A percentile compares a stretch with the other conserved stretches of the same genome.
Conservation (phyloP, 164 flowering plant genomes). For the Berberis vulgaris region DNA sequence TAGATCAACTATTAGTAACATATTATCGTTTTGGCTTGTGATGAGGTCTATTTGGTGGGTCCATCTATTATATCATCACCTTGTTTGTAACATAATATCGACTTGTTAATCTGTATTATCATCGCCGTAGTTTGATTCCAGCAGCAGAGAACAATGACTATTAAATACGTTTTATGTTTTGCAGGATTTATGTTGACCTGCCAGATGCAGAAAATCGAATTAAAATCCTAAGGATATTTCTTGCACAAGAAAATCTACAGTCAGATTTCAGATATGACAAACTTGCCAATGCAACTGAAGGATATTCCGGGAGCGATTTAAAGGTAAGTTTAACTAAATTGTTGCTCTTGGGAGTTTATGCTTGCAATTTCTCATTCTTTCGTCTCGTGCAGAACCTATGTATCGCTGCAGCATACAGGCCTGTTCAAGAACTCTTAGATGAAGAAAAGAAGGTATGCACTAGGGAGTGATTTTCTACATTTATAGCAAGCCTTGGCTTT, state of each 20-base stretch:
- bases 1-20: too few relatives aligned
- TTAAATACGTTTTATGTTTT: conserved; percentile 1
- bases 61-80: too few relatives aligned
- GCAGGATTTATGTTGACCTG: conserved; percentile 86
- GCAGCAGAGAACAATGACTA: too few relatives aligned
- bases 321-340: conserved; percentile 42
- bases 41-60: too few relatives aligned
- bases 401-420: conserved; percentile 93
- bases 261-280: conserved; percentile 50
- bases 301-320: conserved; percentile 97
- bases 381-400: conserved; percentile 73
- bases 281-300: conserved; percentile 86
- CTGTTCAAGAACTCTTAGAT: conserved; percentile 89
- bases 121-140: too few relatives aligned
- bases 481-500: not conserved
- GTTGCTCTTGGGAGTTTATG: not conserved
- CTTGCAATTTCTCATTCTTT: conserved; percentile 5
- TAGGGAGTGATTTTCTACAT: not conserved
- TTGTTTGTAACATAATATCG: too few relatives aligned
- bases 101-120: too few relatives aligned
- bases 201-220: conserved; percentile 87
- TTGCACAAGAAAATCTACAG: conserved; percentile 62
- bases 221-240: conserved; percentile 80
- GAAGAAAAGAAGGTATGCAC: conserved; percentile 49
- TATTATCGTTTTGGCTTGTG: too few relatives aligned